Conservation (phyloP, 768 basidiomycete genomes). For the Tulasnella sp. region DNA sequence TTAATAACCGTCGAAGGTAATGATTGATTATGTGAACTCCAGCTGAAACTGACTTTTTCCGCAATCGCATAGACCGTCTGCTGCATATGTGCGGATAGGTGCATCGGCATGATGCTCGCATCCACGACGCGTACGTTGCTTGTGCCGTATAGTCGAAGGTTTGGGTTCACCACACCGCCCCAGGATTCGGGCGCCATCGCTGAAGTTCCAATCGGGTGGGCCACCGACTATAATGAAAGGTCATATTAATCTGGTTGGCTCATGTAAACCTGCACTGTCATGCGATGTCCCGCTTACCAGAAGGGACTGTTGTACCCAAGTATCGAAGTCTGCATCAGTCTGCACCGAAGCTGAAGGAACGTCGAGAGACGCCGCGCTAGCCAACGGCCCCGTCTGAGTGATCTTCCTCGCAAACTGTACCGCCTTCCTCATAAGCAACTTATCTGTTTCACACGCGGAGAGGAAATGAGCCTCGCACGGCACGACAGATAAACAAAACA, state of each 20-base stretch:
- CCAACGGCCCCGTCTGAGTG: conserved; percentile 26
- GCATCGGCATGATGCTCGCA: conserved; percentile 44
- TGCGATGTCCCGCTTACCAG: conserved; percentile 16
- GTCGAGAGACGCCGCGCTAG: conserved; percentile 22
- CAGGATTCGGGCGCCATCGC: conserved; percentile 40
- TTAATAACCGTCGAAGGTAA: no score
- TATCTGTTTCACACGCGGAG: conserved; percentile 24
- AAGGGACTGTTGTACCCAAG: conserved; percentile 32
- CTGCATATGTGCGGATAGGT: conserved; percentile 34
- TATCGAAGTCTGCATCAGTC: conserved; percentile 28
- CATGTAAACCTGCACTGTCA: neutral
- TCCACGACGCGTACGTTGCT: conserved; percentile 49
- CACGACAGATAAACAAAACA: conserved; percentile 6
- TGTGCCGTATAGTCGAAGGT: conserved; percentile 47
- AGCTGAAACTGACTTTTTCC: conserved; percentile 12
- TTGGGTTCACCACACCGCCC: conserved; percentile 49
- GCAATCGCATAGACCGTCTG: conserved; percentile 14
- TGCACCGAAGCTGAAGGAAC: conserved; percentile 23
- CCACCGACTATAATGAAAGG: neutral
- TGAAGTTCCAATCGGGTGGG: conserved; percentile 27
- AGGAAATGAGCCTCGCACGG: neutral
- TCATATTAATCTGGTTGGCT: neutral
- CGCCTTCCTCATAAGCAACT: conserved; percentile 28
- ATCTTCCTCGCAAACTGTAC: conserved; percentile 27
- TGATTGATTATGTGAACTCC: neutral